Base-by-base conservation (phyloP, 495 filamentous ascomycete species). In the Xylaria acuta region DNA sequence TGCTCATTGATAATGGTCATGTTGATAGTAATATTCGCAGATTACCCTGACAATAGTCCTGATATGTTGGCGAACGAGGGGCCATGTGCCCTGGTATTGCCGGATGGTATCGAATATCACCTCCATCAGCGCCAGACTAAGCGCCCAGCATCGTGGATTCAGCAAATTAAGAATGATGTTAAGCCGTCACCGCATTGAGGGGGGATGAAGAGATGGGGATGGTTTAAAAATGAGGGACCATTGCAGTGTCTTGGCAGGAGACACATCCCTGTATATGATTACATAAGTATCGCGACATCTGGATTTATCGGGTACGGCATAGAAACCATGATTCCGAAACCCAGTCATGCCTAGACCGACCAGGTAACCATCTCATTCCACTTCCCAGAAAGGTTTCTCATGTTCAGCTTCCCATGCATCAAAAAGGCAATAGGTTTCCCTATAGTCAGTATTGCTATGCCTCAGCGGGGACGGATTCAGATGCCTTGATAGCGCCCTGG, bases 201-300 rank as follows among this genome's bases (percentile, higher is more conserved):
- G 56, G 27, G 18, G 32, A 16, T 16, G 18, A 36, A 38, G 49
- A 54, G 65, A 67, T 56, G 65, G 65, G 22, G 49, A 54, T 18
- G 16, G 34, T 18, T 54, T 40, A 54, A 41, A 67, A 27, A 41
- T 40, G 49, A 67, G 30, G 65, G 65, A 67, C 49, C 65, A 43
- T 20, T 25, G 65, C 65, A 67, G 47, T 6, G 8, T 54, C 65
- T 67, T 67, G 65, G 65, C 65, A 67, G 47, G 65, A 41, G 65
- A 41, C 43, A 5, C 22, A 67, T 40, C 65, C 65, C 49, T 67
- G 65, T 36, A 27, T 7, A 9, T 18, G 43, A 56, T 67, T 67
- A 67, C 65, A 56, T 67, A 54, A 54, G 1, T 41, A 11, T 56
- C 34, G 36, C 36, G 65, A 67, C 65, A 49, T 41, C 22, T 27